Percentiles rank a stretch among this genome's conserved stretches.
Conservation (phyloP, 1,139 yeast species). For the Candida sp. region DNA sequence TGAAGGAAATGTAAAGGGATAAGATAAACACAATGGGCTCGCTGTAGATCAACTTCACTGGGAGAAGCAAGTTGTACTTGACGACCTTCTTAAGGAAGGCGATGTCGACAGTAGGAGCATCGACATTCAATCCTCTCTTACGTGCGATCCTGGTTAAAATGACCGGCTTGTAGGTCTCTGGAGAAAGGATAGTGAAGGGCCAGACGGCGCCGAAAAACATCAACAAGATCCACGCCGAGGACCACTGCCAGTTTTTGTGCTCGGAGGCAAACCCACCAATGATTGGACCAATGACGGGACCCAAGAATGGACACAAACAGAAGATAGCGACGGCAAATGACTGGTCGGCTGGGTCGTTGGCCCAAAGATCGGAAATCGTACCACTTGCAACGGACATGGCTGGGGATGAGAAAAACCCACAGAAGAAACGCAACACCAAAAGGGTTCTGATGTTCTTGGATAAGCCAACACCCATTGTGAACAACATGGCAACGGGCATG, state of each 20-base stretch:
- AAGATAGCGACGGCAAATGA: constrained; percentile 75
- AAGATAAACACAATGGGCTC: constrained; percentile 76
- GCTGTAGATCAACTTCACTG: constrained; percentile 63
- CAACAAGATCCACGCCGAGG: constrained; percentile 71
- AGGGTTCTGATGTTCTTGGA: constrained; percentile 59
- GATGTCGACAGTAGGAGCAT: constrained; percentile 27
- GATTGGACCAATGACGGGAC: constrained; percentile 85
- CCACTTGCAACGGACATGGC: constrained; percentile 91
- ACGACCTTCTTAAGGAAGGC: constrained; percentile 28
- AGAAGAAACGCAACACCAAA: constrained; percentile 73
- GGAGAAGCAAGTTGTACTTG: constrained; percentile 57
- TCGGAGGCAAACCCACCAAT: constrained; percentile 82
- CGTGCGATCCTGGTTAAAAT: constrained; percentile 61
- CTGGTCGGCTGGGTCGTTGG: constrained; percentile 54
- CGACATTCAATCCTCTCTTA: constrained; percentile 57
- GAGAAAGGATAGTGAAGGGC: constrained; percentile 59
- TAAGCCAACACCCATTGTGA: constrained; percentile 78
- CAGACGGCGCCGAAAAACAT: constrained; percentile 73
- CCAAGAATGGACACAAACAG: constrained; percentile 74
- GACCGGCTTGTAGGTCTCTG: constrained; percentile 74
- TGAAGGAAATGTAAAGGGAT: constrained; percentile 69
- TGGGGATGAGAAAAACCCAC: constrained; percentile 85
- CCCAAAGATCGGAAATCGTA: constrained; percentile 77
- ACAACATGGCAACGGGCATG: constrained; percentile 71
- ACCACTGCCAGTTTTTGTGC: constrained; percentile 76